These are phyloP conservation scores for Pseudohyphozyma bogoriensis DNA, from an alignment of 768 basidiomycete genomes.

Conservation along the genomic window DNA sequence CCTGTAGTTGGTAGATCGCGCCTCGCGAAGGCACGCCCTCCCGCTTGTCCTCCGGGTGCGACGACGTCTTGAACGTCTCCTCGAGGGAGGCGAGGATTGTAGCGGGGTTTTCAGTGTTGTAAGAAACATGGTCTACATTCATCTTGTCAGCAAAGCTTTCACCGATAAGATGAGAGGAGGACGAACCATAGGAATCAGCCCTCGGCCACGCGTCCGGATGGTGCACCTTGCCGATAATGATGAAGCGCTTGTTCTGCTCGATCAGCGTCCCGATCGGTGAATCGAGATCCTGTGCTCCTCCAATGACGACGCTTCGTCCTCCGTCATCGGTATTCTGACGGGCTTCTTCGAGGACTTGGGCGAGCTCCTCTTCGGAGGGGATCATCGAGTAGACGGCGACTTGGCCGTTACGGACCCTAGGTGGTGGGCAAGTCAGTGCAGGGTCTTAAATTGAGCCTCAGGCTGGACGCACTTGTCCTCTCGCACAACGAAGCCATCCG, in stretches of 20 bases:
- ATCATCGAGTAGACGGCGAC: not conserved
- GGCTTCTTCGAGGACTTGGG: not conserved
- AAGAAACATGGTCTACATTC: not conserved
- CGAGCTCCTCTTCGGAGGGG: not conserved
- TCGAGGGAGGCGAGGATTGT: not conserved
- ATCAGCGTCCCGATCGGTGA: not conserved
- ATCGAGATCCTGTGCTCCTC: not conserved
- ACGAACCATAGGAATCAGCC: not conserved
- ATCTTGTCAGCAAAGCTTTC: too few relatives aligned
- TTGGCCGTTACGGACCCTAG: not conserved
- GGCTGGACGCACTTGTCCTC: not conserved
- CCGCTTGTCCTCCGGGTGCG: not conserved
- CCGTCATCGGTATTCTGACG: not conserved
- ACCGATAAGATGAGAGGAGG: not conserved
- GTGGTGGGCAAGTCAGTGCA: not conserved
- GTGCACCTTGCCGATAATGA: not conserved
- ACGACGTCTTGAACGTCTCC: not conserved
- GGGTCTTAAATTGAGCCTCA: not conserved
- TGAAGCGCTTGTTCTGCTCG: not conserved
- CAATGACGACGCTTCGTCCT: not conserved
- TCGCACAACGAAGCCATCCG: not conserved
- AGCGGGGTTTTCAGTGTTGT: not conserved
- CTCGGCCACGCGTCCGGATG: not conserved
- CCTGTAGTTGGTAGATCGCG: slow-evolving; percentile 1
- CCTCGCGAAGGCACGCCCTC: not conserved